Evolutionary conservation across 2,329 filamentous ascomycete genomes (phyloP).

Genomic region (Scopulariopsis brevicaulis): DNA sequence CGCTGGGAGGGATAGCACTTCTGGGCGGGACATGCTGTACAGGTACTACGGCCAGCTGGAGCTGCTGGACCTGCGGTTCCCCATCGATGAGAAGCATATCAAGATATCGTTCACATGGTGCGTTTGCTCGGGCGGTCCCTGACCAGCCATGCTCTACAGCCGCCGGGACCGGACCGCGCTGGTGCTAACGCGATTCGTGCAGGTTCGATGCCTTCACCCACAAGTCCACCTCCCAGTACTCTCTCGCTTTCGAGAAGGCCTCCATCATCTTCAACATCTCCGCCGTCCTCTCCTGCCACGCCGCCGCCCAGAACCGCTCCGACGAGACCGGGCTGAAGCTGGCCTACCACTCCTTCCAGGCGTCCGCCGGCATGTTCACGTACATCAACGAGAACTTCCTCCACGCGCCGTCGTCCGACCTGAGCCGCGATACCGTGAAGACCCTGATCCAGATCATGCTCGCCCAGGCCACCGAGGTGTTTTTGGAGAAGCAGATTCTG

Average conservation of each 20-base stretch:
- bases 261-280: slow-evolving; percentile 99
- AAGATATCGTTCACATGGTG: slow-evolving; percentile 99
- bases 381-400: slow-evolving; percentile 99
- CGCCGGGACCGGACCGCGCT: background rate
- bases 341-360: slow-evolving; percentile 96
- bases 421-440: slow-evolving; percentile 93
- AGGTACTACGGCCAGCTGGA: slow-evolving; percentile 97
- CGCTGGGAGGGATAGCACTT: slow-evolving; percentile 90
- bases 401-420: slow-evolving; percentile 89
- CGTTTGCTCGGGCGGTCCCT: slow-evolving; percentile 4
- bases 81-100: slow-evolving; percentile 97
- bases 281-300: slow-evolving; percentile 90
- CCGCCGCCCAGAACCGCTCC: slow-evolving; percentile 80
- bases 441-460: slow-evolving; percentile 86
- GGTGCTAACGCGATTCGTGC: background rate
- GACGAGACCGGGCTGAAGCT: slow-evolving; percentile 92
- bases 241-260: slow-evolving; percentile 93
- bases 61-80: slow-evolving; percentile 85
- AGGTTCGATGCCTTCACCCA: slow-evolving; percentile 99
- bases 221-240: slow-evolving; percentile 94
- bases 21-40: slow-evolving; percentile 86
- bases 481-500: slow-evolving; percentile 87
- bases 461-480: slow-evolving; percentile 93
- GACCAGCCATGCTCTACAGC: background rate
- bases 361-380: slow-evolving; percentile 97